Evolutionary conservation across 208 protist species (phyloP).

Genomic region (Wallacemonas sp.): DNA sequence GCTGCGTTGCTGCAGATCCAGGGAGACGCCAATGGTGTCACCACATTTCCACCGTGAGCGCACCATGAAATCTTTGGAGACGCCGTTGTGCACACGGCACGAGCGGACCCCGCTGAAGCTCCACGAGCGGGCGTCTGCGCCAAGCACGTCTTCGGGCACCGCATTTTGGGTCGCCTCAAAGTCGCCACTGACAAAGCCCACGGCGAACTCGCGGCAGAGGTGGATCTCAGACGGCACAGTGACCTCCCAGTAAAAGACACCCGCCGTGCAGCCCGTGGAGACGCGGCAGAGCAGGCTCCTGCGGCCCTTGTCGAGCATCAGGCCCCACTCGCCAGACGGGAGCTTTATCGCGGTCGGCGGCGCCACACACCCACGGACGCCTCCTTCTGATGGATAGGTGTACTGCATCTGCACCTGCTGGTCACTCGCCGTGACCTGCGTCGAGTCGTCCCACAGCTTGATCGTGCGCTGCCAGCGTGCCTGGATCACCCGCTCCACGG

Average conservation of each 20-base stretch:
- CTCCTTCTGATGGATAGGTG: too few species aligned
- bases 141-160: slow-evolving; percentile 33
- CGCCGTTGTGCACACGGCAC: slow-evolving; percentile 65
- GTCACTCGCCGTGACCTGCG: background rate
- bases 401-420: slow-evolving; percentile 1
- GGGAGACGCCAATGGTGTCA: slow-evolving; percentile 82
- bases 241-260: slow-evolving; percentile 90
- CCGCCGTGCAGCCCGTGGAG: slow-evolving; percentile 69
- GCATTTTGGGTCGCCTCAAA: slow-evolving; percentile 19
- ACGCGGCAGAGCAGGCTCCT: slow-evolving; percentile 25
- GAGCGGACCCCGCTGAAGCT: slow-evolving; percentile 72
- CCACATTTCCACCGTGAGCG: slow-evolving; percentile 75
- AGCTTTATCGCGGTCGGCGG: slow-evolving; percentile 26
- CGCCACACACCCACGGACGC: too few species aligned
- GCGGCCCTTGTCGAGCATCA: slow-evolving; percentile 23
- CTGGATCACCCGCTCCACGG: slow-evolving; percentile 37
- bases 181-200: slow-evolving; percentile 66
- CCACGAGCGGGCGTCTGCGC: slow-evolving; percentile 80
- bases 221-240: slow-evolving; percentile 51
- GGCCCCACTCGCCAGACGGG: slow-evolving; percentile 45
- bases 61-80: slow-evolving; percentile 58
- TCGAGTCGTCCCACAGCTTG: slow-evolving; percentile 48
- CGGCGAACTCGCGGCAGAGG: slow-evolving; percentile 29
- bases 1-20: slow-evolving; percentile 69
- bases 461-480: slow-evolving; percentile 47